phyloP scores from a whole-genome alignment of 2,329 filamentous ascomycete genomes.

The Orbilia javanica region DNA sequence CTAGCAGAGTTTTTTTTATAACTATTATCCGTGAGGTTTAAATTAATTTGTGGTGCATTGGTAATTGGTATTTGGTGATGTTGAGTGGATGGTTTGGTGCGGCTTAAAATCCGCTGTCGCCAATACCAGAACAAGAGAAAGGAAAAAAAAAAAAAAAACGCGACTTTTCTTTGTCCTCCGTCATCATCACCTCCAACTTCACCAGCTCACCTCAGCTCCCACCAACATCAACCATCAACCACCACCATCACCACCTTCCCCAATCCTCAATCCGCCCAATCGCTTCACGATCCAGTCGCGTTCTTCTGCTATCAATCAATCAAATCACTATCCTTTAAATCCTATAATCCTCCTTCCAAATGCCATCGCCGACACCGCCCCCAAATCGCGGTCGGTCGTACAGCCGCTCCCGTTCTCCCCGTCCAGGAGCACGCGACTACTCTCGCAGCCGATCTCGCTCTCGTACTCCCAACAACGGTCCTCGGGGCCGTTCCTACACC shows the following conservation, averaged over 20 bases:
- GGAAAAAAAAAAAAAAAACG: conserved; percentile 24
- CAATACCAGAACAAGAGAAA: no score
- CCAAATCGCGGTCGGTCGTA: conserved; percentile 47
- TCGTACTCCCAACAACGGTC: conserved; percentile 13
- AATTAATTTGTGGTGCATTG: no score
- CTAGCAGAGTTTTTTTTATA: no score
- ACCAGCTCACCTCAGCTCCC: background rate
- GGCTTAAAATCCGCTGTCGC: conserved; percentile 5
- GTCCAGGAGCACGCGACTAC: conserved; percentile 48
- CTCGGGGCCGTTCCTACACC: conserved; percentile 29
- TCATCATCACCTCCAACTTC: conserved; percentile 9
- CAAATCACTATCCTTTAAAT: background rate
- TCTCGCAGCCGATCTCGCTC: conserved; percentile 40
- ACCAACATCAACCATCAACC: background rate
- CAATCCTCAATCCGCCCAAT: no score
- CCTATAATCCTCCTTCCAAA: background rate
- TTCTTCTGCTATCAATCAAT: background rate
- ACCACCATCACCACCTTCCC: background rate
- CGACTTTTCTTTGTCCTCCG: conserved; percentile 26
- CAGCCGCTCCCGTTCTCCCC: conserved; percentile 49
- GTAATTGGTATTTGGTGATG: no score
- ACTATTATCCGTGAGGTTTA: no score
- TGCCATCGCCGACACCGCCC: conserved; percentile 49
- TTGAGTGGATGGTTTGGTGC: no score
- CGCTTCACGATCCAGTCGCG: background rate